Percentiles rank a stretch among this genome's conserved stretches.
Evolutionary conservation across 1,139 yeast genomes (phyloP).

Genomic region (Citeromyces hawaiiensis): DNA sequence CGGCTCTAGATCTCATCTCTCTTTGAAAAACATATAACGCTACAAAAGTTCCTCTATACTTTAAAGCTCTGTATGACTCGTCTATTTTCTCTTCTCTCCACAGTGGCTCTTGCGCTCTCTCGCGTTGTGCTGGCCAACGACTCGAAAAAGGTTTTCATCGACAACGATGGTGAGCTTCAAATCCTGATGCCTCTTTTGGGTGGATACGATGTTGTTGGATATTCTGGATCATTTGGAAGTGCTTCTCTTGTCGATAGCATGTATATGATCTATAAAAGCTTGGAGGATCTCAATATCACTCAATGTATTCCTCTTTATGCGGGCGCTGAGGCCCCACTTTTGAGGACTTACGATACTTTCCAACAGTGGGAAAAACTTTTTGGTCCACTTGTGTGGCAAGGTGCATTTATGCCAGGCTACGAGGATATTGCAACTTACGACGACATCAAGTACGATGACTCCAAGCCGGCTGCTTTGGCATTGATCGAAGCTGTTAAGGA

Average conservation of each 20-base stretch:
- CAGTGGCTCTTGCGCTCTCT: background rate
- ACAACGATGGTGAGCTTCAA: conserved; percentile 25
- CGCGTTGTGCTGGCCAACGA: background rate
- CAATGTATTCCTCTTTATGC: conserved; percentile 24
- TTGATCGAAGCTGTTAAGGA: conserved; percentile 24
- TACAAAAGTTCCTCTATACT: too few relatives aligned
- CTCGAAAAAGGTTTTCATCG: conserved; percentile 23
- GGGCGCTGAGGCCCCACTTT: conserved; percentile 24
- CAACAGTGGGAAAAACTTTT: conserved; percentile 22
- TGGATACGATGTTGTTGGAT: conserved; percentile 24
- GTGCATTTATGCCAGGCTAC: conserved; percentile 21
- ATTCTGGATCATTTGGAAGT: conserved; percentile 24
- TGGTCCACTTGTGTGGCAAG: conserved; percentile 28
- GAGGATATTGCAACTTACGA: conserved; percentile 18
- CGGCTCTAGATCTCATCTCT: too few relatives aligned
- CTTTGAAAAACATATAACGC: background rate
- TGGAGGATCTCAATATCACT: conserved; percentile 19
- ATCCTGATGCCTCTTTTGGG: conserved; percentile 23
- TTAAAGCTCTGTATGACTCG: too few relatives aligned
- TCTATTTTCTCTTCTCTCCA: background rate
- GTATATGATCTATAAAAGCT: conserved; percentile 17
- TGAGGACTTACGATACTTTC: conserved; percentile 25
- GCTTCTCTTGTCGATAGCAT: conserved; percentile 22
- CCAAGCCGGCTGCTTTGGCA: conserved; percentile 22
- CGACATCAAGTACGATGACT: conserved; percentile 17